phyloP scores from a whole-genome alignment of 2,329 filamentous ascomycete genomes.

The Penicillium oxalicum region DNA sequence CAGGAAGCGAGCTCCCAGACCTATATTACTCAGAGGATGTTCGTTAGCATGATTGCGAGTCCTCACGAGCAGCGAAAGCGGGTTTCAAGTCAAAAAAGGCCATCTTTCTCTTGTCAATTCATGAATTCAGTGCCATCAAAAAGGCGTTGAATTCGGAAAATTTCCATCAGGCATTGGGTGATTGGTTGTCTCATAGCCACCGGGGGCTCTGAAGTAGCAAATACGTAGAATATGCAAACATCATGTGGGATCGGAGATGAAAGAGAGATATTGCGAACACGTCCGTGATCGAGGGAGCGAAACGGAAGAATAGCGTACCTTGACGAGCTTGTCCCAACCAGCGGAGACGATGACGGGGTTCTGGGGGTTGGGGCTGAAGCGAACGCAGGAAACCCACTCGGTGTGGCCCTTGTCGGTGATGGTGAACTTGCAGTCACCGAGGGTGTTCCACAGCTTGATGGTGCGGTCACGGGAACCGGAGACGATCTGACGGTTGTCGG shows the following conservation, averaged over 20 bases:
- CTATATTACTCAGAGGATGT: constrained; percentile 43
- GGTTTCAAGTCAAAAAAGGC: constrained; percentile 7
- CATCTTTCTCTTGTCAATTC: constrained; percentile 10
- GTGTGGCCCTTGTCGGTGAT: constrained; percentile 99
- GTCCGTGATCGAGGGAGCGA: background rate
- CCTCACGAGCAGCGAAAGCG: constrained; percentile 2
- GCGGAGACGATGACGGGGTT: constrained; percentile 99
- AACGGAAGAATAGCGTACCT: constrained; percentile 61
- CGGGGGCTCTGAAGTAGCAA: constrained; percentile 99
- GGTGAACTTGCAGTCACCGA: constrained; percentile 99
- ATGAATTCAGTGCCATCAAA: constrained; percentile 12
- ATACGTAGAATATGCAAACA: constrained; percentile 92
- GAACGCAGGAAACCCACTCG: constrained; percentile 99
- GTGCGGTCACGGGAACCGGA: constrained; percentile 96
- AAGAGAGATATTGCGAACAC: constrained; percentile 5
- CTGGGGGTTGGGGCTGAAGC: constrained; percentile 99
- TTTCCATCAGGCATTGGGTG: constrained; percentile 57
- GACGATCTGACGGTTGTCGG: constrained; percentile 99
- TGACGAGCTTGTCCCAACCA: constrained; percentile 99
- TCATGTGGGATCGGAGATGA: constrained; percentile 58
- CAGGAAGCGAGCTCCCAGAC: constrained; percentile 99
- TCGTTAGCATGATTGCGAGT: constrained; percentile 17
- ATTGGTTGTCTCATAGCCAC: constrained; percentile 94
- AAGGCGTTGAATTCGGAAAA: constrained; percentile 6
- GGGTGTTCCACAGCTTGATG: constrained; percentile 99